These are phyloP conservation scores for Tricladium varicosporioides DNA, from an alignment of 2,329 filamentous ascomycete genomes.

Conservation along the genomic window DNA sequence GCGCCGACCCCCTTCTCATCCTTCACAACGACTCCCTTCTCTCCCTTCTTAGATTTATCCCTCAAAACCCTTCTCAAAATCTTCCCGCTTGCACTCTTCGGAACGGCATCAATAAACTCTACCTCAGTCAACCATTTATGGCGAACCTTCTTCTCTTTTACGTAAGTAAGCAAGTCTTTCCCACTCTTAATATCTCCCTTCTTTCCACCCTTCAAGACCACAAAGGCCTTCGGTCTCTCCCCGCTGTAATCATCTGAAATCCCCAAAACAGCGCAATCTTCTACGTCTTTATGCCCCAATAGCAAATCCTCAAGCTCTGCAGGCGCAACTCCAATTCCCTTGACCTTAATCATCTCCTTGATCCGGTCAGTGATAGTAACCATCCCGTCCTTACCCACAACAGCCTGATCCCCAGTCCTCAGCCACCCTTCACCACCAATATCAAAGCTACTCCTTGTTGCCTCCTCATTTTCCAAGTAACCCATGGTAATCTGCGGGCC, in stretches of 20 bases:
- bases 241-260: conserved; percentile 42
- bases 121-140: conserved; percentile 55
- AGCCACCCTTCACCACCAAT: conserved; percentile 60
- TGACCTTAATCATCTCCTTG: conserved; percentile 56
- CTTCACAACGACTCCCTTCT: neutral
- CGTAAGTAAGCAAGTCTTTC: conserved; percentile 46
- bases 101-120: conserved; percentile 54
- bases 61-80: conserved; percentile 57
- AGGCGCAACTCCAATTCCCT: conserved; percentile 42
- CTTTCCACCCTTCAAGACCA: conserved; percentile 43
- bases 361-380: conserved; percentile 77
- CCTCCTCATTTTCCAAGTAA: conserved; percentile 57
- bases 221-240: conserved; percentile 54
- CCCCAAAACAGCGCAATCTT: conserved; percentile 61
- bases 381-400: conserved; percentile 59
- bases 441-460: conserved; percentile 42
- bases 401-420: conserved; percentile 65
- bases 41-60: conserved; percentile 35
- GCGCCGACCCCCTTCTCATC: neutral
- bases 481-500: conserved; percentile 73
- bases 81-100: conserved; percentile 64
- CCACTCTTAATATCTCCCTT: conserved; percentile 34
- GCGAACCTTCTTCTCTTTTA: conserved; percentile 51
- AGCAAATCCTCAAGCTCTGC: conserved; percentile 42
- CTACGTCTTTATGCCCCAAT: conserved; percentile 38